Evolutionary conservation across 257 asterid species (phyloP).

Genomic region (Solanum ossicruentum): DNA sequence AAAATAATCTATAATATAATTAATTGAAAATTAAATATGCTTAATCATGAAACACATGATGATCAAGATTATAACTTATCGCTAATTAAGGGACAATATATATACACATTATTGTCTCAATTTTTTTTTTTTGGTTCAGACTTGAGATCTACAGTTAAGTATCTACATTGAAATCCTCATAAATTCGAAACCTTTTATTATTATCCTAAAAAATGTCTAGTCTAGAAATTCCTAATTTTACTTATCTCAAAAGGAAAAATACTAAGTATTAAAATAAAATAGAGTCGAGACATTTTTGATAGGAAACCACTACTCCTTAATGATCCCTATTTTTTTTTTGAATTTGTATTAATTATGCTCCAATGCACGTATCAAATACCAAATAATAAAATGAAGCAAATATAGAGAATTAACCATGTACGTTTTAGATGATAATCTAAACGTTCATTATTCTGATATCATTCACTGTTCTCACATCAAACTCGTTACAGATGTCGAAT

Average conservation of each 20-base stretch:
- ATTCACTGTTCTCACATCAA: constrained; percentile 36
- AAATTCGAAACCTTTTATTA: neutral
- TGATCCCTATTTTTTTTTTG: neutral
- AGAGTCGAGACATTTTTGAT: neutral
- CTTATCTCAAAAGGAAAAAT: neutral
- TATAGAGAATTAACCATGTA: neutral
- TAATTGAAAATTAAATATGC: neutral
- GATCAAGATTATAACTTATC: neutral
- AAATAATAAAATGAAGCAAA: neutral
- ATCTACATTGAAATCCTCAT: neutral
- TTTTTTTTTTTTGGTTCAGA: neutral
- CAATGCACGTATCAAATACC: neutral
- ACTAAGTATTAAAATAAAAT: neutral
- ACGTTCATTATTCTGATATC: constrained; percentile 35
- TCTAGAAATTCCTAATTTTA: neutral
- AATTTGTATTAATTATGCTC: neutral
- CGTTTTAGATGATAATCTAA: constrained; percentile 36
- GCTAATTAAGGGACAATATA: neutral
- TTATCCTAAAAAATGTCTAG: neutral
- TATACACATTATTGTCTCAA: neutral
- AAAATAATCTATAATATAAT: neutral
- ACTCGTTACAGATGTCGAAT: constrained; percentile 2
- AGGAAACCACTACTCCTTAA: neutral
- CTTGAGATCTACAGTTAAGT: fast-evolving
- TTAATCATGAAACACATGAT: neutral